Conservation (phyloP, 345 rosid species). For the Hibiscus trionum region DNA sequence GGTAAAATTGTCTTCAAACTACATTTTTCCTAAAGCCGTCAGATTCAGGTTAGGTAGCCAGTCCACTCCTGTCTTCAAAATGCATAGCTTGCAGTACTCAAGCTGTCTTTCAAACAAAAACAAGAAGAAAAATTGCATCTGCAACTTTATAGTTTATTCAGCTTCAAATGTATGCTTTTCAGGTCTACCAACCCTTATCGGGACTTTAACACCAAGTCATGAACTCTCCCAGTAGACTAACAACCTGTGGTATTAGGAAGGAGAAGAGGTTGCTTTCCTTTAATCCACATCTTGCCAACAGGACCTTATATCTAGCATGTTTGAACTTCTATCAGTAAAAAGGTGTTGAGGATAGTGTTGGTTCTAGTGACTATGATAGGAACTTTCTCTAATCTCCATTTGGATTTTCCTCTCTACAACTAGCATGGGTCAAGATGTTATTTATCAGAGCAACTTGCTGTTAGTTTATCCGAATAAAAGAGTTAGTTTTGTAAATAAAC, state of each 20-base stretch:
- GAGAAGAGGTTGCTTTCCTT: neutral
- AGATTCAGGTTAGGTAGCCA: neutral
- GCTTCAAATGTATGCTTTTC: too few relatives aligned
- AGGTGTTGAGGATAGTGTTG: neutral
- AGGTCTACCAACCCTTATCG: neutral
- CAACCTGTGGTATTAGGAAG: neutral
- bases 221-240: neutral
- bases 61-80: neutral
- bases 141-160: neutral
- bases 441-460: neutral
- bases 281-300: neutral
- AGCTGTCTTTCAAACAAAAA: neutral
- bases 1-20: neutral
- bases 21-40: neutral
- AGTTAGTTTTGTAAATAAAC: too few relatives aligned
- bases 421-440: neutral
- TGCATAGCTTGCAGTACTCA: neutral
- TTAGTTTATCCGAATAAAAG: too few relatives aligned
- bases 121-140: neutral
- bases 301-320: neutral
- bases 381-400: neutral
- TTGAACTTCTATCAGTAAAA: neutral
- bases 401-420: neutral
- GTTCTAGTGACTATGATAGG: neutral
- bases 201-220: neutral